A percentile compares a stretch with the other conserved stretches of the same genome.
These are phyloP conservation scores for Apiospora marii DNA, from an alignment of 2,329 filamentous ascomycete genomes.

Conservation along the genomic window DNA sequence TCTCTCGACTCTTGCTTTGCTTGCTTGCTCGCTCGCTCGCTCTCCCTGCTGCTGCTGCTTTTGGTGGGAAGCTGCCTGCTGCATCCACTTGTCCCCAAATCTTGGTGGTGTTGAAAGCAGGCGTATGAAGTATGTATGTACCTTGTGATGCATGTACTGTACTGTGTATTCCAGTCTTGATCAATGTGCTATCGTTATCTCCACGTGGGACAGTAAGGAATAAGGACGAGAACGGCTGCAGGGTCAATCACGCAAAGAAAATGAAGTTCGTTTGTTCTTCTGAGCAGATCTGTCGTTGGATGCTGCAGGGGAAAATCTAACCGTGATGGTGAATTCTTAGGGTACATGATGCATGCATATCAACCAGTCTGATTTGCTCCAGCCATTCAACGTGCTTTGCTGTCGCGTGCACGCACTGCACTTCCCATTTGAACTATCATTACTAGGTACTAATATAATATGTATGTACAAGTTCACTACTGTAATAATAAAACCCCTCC, in stretches of 20 bases:
- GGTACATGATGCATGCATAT: slow-evolving; percentile 16
- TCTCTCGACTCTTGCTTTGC: not conserved
- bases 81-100: slow-evolving; percentile 11
- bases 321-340: not conserved
- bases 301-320: slow-evolving; percentile 7
- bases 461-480: too few relatives aligned
- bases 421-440: not conserved
- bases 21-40: not conserved
- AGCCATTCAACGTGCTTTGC: not conserved
- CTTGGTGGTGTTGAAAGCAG: slow-evolving; percentile 2
- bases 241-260: not conserved
- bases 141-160: not conserved
- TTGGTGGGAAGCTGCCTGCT: not conserved
- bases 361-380: not conserved
- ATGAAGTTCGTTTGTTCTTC: not conserved
- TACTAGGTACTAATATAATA: too few relatives aligned
- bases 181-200: slow-evolving; percentile 9
- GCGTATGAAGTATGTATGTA: not conserved
- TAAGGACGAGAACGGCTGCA: not conserved
- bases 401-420: slow-evolving; percentile 16
- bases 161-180: not conserved
- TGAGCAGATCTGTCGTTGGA: not conserved
- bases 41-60: not conserved
- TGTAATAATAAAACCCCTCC: too few relatives aligned
- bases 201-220: not conserved